Percentiles rank a stretch among this genome's conserved stretches.
These are phyloP conservation scores for Linum usitatissimum DNA, from an alignment of 345 rosid species.

Conservation along the genomic window DNA sequence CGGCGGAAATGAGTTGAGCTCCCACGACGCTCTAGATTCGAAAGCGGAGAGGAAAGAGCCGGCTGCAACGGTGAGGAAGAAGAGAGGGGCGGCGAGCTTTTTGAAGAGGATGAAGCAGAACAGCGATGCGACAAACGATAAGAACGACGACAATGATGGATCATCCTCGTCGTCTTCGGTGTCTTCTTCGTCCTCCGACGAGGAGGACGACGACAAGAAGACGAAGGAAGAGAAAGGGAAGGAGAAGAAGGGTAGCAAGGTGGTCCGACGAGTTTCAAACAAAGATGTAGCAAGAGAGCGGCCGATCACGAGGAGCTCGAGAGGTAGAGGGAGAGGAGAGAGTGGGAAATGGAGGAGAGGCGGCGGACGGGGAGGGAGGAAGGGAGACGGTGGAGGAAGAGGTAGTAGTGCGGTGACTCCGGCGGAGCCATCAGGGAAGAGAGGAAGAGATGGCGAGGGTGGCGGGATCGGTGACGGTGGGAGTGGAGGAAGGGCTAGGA, in stretches of 20 bases:
- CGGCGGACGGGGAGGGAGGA: conserved; percentile 32
- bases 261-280: neutral
- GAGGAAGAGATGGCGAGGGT: conserved; percentile 27
- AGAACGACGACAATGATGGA: neutral
- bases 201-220: conserved; percentile 4
- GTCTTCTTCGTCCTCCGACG: neutral
- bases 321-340: conserved; percentile 28
- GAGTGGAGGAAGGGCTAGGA: conserved; percentile 23
- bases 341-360: conserved; percentile 25
- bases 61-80: conserved; percentile 20
- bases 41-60: conserved; percentile 28
- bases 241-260: neutral
- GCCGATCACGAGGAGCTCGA: conserved; percentile 29
- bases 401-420: neutral
- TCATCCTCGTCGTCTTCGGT: conserved; percentile 12
- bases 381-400: neutral
- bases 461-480: conserved; percentile 16
- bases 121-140: conserved; percentile 8
- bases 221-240: conserved; percentile 7
- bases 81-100: conserved; percentile 36
- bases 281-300: conserved; percentile 2
- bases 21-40: conserved; percentile 29
- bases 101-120: conserved; percentile 45
- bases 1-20: conserved; percentile 45
- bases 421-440: conserved; percentile 15